Evolutionary conservation across 2,329 filamentous ascomycete genomes (phyloP), one percentile per base, ranked within the genome.

Genomic region (Scleromitrula shiraiana): DNA sequence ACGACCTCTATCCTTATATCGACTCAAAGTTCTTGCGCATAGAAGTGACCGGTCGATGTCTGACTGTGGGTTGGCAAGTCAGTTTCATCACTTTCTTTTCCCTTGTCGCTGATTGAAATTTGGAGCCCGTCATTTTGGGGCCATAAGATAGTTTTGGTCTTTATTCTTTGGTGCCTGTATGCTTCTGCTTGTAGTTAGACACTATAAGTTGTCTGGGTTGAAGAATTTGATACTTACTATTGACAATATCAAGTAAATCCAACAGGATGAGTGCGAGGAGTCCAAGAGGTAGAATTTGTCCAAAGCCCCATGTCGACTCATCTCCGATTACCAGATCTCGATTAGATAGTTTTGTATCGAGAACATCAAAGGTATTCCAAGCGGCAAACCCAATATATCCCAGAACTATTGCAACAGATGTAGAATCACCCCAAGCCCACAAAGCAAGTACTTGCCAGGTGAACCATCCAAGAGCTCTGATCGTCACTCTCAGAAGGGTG

Each of bases 241-340:
- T 43, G 10, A 46, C 19, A 7, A 46, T 42, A 41, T 54, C 50
- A 15, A 54, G 29, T 9, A 51, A 26, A 33, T 50, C 47, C 9
- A 54, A 35, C 10, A 47, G 33, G 10, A 53, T 35, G 8, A 53
- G 15, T 22, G 43, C 45, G 15, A 54, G 30, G 14, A 54, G 20
- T 3, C 38, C 45, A n/a, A 53, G 27, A 2, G 53, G 50, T 24
- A 54, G 15, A 15, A 54, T 37, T 19, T 53, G 53, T 4, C 53
- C 53, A 36, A 53, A 53, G 0, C 53, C 53, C 53, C 53, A 54
- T 14, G 22, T 35, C 4, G 35, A 32, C 30, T 54, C 53, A 41
- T 51, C 35, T 27, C 46, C 50, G 7, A 30, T 20, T 15, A 50
- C 24, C 15, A 52, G 33, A 15, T n/a, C 7, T 9, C n/a, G 15